A percentile compares a stretch with the other conserved stretches of the same genome.
These are phyloP conservation scores for Orbilia blumenaviensis DNA, from an alignment of 2,329 filamentous ascomycete species.

Conservation along the genomic window DNA sequence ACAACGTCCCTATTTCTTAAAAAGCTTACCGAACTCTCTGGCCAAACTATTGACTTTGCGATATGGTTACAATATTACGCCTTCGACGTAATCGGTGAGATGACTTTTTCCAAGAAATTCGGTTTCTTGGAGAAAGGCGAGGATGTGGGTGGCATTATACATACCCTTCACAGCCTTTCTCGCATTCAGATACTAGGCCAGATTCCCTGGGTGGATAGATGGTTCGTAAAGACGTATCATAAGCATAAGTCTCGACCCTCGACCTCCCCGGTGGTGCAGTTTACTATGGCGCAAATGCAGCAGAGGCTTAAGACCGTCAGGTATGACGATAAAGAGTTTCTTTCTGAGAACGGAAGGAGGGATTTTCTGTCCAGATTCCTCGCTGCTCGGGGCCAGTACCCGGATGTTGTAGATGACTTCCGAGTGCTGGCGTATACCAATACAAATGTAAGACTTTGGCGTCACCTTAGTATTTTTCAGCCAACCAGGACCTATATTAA, in stretches of 20 bases:
- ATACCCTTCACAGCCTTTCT: slow-evolving; percentile 54
- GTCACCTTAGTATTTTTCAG: neutral
- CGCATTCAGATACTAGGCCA: slow-evolving; percentile 46
- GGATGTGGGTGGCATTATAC: slow-evolving; percentile 60
- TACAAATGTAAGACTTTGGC: slow-evolving; percentile 41
- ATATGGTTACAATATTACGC: slow-evolving; percentile 57
- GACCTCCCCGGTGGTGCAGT: slow-evolving; percentile 33
- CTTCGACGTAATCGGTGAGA: slow-evolving; percentile 61
- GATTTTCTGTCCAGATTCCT: slow-evolving; percentile 59
- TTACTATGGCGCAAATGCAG: slow-evolving; percentile 46
- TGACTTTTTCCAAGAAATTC: slow-evolving; percentile 59
- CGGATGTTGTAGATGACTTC: slow-evolving; percentile 55
- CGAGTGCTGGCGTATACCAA: slow-evolving; percentile 47
- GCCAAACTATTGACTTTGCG: slow-evolving; percentile 58
- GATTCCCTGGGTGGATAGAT: slow-evolving; percentile 43
- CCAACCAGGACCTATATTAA: neutral
- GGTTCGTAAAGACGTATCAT: slow-evolving; percentile 36
- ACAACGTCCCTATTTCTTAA: slow-evolving; percentile 66
- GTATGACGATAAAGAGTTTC: slow-evolving; percentile 44
- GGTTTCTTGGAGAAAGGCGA: slow-evolving; percentile 59
- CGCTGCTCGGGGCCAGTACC: slow-evolving; percentile 56
- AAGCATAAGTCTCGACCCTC: slow-evolving; percentile 29
- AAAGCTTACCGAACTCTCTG: slow-evolving; percentile 56
- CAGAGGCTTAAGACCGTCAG: slow-evolving; percentile 29
- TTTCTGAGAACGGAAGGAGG: slow-evolving; percentile 31